Percentiles rank a stretch among this genome's conserved stretches.
Evolutionary conservation across 2,329 filamentous ascomycete species (phyloP).

Genomic region (Nothophaeocryptopus gaeumannii): DNA sequence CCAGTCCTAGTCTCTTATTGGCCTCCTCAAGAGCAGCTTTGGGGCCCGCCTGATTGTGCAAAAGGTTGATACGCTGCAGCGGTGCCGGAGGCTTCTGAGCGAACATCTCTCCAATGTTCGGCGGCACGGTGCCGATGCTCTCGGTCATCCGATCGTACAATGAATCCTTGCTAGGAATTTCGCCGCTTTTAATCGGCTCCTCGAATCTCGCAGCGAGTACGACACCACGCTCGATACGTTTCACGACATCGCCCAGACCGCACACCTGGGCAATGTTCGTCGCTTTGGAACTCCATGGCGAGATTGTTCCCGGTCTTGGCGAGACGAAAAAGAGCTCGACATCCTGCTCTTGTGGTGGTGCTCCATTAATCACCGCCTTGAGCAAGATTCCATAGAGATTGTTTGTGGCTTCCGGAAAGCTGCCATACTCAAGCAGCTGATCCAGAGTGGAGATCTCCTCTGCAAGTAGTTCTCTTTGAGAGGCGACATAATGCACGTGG

Average conservation of each 20-base stretch:
- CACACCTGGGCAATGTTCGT: slow-evolving; percentile 93
- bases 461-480: slow-evolving; percentile 39
- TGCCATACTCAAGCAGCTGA: slow-evolving; percentile 61
- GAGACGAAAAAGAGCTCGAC: slow-evolving; percentile 67
- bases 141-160: slow-evolving; percentile 97
- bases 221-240: slow-evolving; percentile 83
- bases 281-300: slow-evolving; percentile 95
- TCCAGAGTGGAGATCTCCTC: slow-evolving; percentile 53
- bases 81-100: slow-evolving; percentile 63
- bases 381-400: slow-evolving; percentile 45
- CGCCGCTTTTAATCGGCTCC: slow-evolving; percentile 45
- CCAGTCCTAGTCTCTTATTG: slow-evolving; percentile 79
- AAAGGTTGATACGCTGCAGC: slow-evolving; percentile 71
- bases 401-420: slow-evolving; percentile 47
- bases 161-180: slow-evolving; percentile 63
- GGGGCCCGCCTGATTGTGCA: slow-evolving; percentile 52
- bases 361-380: slow-evolving; percentile 49
- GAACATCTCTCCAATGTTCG: slow-evolving; percentile 75
- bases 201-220: slow-evolving; percentile 67
- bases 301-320: slow-evolving; percentile 77
- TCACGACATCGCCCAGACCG: slow-evolving; percentile 67
- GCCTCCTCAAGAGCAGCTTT: slow-evolving; percentile 73
- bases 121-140: slow-evolving; percentile 64
- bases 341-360: slow-evolving; percentile 49
- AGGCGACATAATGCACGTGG: slow-evolving; percentile 52